Evolutionary conservation across 2,329 filamentous ascomycete species (phyloP), one percentile per base, ranked within the genome.

Genomic region (Cladosporium sp.): DNA sequence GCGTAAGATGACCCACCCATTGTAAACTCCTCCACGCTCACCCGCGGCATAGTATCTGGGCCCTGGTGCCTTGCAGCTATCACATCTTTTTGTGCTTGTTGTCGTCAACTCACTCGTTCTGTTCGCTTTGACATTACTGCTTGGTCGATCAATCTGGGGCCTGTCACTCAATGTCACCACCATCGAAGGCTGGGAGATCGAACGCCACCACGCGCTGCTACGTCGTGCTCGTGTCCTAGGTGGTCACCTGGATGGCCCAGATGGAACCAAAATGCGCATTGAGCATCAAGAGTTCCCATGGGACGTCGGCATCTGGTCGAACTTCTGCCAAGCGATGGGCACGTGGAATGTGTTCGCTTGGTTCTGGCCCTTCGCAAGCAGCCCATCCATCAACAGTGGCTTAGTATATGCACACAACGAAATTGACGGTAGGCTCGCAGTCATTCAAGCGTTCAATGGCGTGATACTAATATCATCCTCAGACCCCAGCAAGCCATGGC

Each of bases 251-350:
- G 68, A 80, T 34, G 79, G 75, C 0, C 80, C 81, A 0, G 78
- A 82, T 42, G 82, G 82, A 2, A 66, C 69, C 2, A 72, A 73
- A 52, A 57, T 84, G 2, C 70, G 74, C 9, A 77, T 87, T 41
- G 74, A 79, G 53, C 79, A 76, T 49, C 80, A 91, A 61, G 86
- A 92, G 67, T 93, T 89, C 61, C 89, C 88, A 0, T 93, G 90
- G 69, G 88, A 95, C 63, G 71, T 92, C 42, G 87, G 86, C 46
- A 74, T 93, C 61, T 89, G 82, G 72, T 67, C 72, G 34, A 95
- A 95, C 67, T 76, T 92, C 65, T 77, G 78, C 13, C 84, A 88
- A 64, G 85, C 83, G 13, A 91, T 93, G 85, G 86, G 87, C 3
- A 84, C 81, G 0, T 59, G 65, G 7, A 89, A 88, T 63, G 67